Conservation (phyloP, 768 basidiomycete species). For the Daedaleopsis sinensis region DNA sequence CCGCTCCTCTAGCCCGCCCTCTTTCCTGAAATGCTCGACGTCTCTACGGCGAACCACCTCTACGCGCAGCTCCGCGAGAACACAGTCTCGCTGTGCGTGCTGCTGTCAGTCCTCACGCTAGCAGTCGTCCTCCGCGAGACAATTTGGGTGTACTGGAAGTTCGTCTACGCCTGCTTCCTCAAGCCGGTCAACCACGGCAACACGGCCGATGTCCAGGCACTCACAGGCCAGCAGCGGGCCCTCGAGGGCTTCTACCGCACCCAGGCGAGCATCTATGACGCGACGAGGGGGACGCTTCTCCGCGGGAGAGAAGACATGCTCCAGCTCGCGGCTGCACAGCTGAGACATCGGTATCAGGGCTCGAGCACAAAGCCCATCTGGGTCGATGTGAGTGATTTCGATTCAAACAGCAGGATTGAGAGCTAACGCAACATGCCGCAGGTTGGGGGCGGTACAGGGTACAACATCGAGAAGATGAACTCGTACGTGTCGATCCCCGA, state of each 20-base stretch:
- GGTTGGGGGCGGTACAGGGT: slow-evolving; percentile 38
- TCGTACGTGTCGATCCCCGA: slow-evolving; percentile 55
- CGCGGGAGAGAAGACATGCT: slow-evolving; percentile 77
- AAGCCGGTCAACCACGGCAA: slow-evolving; percentile 17
- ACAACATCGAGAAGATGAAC: slow-evolving; percentile 77
- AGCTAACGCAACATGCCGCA: background rate
- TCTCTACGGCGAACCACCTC: background rate
- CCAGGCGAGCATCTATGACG: slow-evolving; percentile 75
- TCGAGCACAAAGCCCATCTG: slow-evolving; percentile 56
- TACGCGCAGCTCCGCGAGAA: background rate
- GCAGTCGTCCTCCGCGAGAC: slow-evolving; percentile 1
- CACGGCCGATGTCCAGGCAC: slow-evolving; percentile 6
- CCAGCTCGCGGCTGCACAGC: slow-evolving; percentile 63
- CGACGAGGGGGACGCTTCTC: slow-evolving; percentile 60
- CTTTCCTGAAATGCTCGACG: slow-evolving; percentile 3
- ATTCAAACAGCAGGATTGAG: background rate
- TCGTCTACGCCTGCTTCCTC: slow-evolving; percentile 22
- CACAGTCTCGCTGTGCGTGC: slow-evolving; percentile 1
- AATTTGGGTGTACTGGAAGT: slow-evolving; percentile 15
- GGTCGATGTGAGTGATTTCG: slow-evolving; percentile 64
- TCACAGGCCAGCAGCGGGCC: slow-evolving; percentile 16
- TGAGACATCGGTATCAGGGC: slow-evolving; percentile 46
- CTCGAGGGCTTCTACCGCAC: slow-evolving; percentile 59
- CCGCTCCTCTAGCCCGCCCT: background rate
- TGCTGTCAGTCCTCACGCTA: background rate